Percentiles rank a stretch among this genome's conserved stretches.
These are phyloP conservation scores for Chenopodium berlandieri DNA, from an alignment of 148 eudicot genomes.

Conservation along the genomic window DNA sequence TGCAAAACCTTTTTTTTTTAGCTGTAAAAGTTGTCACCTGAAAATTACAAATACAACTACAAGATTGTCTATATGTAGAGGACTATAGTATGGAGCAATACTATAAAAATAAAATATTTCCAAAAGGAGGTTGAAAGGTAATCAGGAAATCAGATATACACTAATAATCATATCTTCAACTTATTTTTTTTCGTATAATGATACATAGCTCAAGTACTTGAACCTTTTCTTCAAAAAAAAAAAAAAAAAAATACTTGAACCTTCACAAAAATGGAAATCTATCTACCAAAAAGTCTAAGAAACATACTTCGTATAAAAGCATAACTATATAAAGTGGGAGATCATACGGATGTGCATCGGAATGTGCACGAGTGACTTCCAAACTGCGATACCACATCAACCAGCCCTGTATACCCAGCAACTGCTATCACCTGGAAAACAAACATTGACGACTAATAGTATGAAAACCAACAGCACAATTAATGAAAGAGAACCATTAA, in stretches of 20 bases:
- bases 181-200: too few relatives aligned
- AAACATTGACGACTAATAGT: not conserved
- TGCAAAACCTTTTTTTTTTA: too few relatives aligned
- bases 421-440: slow-evolving; percentile 66
- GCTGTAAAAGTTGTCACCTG: not conserved
- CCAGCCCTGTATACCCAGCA: slow-evolving; percentile 84
- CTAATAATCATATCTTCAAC: too few relatives aligned
- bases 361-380: slow-evolving; percentile 92
- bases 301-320: too few relatives aligned
- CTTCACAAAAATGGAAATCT: too few relatives aligned
- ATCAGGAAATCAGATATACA: not conserved
- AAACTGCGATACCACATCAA: slow-evolving; percentile 80
- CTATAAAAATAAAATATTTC: too few relatives aligned
- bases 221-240: too few relatives aligned
- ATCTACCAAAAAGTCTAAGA: too few relatives aligned
- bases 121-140: not conserved
- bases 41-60: not conserved
- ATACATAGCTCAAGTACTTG: too few relatives aligned
- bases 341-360: slow-evolving; percentile 44
- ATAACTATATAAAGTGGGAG: not conserved
- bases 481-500: not conserved
- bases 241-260: too few relatives aligned
- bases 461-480: not conserved
- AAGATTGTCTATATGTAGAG: not conserved
- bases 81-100: too few relatives aligned